phyloP scores from a whole-genome alignment of 106 monocot species.

The Dioscorea alata region DNA sequence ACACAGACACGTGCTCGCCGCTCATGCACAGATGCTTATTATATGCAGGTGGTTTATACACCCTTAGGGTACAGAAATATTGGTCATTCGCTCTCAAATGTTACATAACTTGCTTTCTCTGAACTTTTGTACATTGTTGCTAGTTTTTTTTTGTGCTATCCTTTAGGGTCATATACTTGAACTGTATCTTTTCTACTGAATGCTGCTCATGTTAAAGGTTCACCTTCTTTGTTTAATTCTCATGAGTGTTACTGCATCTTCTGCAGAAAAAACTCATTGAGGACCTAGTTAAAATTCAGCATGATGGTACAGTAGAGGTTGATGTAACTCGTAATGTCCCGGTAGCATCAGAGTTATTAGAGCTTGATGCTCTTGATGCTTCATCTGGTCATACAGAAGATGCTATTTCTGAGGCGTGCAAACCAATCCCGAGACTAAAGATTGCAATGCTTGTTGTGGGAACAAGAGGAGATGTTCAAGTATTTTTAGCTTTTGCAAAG shows the following conservation, averaged over 20 bases:
- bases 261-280: slow-evolving; percentile 73
- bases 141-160: not conserved
- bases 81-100: not conserved
- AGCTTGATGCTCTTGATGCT: slow-evolving; percentile 66
- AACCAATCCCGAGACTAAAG: slow-evolving; percentile 65
- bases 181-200: not conserved
- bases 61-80: not conserved
- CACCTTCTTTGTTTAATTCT: not conserved
- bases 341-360: slow-evolving; percentile 82
- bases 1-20: not conserved
- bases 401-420: slow-evolving; percentile 24
- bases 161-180: not conserved
- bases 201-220: too few relatives aligned
- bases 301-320: slow-evolving; percentile 82
- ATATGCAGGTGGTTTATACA: not conserved
- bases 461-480: slow-evolving; percentile 97
- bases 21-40: not conserved
- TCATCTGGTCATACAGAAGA: slow-evolving; percentile 13
- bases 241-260: not conserved
- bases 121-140: not conserved
- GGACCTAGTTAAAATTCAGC: slow-evolving; percentile 69
- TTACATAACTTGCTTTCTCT: not conserved
- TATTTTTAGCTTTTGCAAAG: slow-evolving; percentile 89
- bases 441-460: slow-evolving; percentile 97
- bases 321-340: slow-evolving; percentile 36